phyloP scores from a whole-genome alignment of 345 rosid species.

The Nephelium lappaceum region DNA sequence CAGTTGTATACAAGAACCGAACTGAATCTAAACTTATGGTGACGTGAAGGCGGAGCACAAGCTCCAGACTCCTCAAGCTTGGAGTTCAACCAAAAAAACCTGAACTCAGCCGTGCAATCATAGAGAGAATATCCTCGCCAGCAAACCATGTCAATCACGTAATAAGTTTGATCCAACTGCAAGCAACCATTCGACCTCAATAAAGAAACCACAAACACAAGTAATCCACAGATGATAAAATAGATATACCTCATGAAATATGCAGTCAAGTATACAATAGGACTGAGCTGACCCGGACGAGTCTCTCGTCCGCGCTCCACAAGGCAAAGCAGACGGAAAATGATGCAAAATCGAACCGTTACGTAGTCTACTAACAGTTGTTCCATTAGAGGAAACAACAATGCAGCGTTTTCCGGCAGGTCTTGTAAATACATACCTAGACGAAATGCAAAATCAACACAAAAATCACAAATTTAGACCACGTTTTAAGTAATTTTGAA shows the following conservation, averaged over 20 bases:
- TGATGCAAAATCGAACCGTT: conserved; percentile 78
- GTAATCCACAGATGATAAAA: conserved; percentile 2
- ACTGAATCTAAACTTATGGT: conserved; percentile 72
- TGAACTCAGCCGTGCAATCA: conserved; percentile 89
- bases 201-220: not conserved
- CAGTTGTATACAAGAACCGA: conserved; percentile 63
- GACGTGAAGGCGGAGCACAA: conserved; percentile 68
- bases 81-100: conserved; percentile 89
- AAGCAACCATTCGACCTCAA: conserved; percentile 18
- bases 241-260: conserved; percentile 80
- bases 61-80: conserved; percentile 92
- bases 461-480: not conserved
- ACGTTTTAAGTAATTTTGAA: not conserved
- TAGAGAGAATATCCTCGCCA: conserved; percentile 91
- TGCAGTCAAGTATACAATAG: conserved; percentile 87
- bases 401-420: conserved; percentile 92
- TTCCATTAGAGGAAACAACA: conserved; percentile 79
- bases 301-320: conserved; percentile 71
- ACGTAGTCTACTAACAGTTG: conserved; percentile 74
- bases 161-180: conserved; percentile 87
- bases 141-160: conserved; percentile 91
- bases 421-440: conserved; percentile 79
- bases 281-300: conserved; percentile 68
- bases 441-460: not conserved
- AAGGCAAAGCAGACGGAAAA: conserved; percentile 85